Percentiles rank a stretch among this genome's conserved stretches.
phyloP scores from a whole-genome alignment of 208 protist species.

The Tritrichomonas musculus region DNA sequence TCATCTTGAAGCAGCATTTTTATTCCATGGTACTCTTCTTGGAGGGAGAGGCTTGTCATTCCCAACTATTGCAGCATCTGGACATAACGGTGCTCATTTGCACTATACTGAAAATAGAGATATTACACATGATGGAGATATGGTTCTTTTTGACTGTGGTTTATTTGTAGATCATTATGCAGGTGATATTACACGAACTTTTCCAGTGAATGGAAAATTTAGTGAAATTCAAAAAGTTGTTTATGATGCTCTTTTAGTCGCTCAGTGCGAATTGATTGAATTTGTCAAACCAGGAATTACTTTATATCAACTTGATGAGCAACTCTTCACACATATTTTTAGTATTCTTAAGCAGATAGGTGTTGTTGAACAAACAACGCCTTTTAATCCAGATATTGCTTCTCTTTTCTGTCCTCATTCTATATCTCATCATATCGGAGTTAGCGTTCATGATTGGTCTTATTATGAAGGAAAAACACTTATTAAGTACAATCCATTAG shows the following conservation, averaged over 20 bases:
- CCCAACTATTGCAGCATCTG: constrained; percentile 51
- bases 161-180: constrained; percentile 49
- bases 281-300: constrained; percentile 44
- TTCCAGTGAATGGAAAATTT: constrained; percentile 51
- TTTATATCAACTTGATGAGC: not conserved
- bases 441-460: not conserved
- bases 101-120: constrained; percentile 54
- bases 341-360: not conserved
- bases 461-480: not conserved
- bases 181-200: constrained; percentile 58
- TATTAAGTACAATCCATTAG: not conserved
- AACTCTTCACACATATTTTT: not conserved
- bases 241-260: constrained; percentile 50
- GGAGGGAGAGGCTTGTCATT: constrained; percentile 40
- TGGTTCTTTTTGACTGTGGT: constrained; percentile 59
- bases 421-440: not conserved
- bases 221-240: constrained; percentile 48
- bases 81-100: constrained; percentile 46
- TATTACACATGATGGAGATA: constrained; percentile 42
- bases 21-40: not conserved
- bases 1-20: constrained; percentile 20
- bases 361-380: not conserved
- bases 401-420: not conserved
- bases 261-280: constrained; percentile 40
- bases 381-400: not conserved